Base-by-base conservation (phyloP, 2,329 filamentous ascomycete genomes). In the Ascochyta clinopodiicola region DNA sequence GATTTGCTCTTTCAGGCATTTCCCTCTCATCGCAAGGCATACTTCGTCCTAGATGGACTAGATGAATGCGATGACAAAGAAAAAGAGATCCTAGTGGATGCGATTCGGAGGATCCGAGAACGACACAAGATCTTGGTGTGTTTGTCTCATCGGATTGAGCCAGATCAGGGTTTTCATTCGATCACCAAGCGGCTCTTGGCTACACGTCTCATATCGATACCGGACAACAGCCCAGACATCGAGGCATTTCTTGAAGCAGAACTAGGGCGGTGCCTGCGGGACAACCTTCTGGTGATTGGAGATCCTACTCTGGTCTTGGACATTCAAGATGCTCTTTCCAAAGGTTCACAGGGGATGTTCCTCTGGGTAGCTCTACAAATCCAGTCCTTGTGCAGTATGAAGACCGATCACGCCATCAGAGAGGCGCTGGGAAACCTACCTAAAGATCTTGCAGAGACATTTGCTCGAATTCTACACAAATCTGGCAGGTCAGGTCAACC, bases 31-130 rank as follows among this genome's bases (percentile, higher is more conserved):
- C 2, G 24, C n/a, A 61, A 62, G 61, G 60, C 59, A 4, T 77
- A 73, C 51, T 51, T 76, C 25, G 59, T 77, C 7, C 29, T 77
- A 13, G 72, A 77, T 31, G 75, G 75, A 9, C 35, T 77, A 10
- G 69, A 77, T 57, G 66, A 75, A 50, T 76, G 71, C 56, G 46
- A 61, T 7, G 21, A 53, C n/a, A 13, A 32, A 7, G 60, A 62
- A 6, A 56, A 46, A 51, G 44, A 60, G 3, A 50, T 19, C 8
- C n/a, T 70, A 1, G 46, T 66, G 22, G n/a, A 55, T 32, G 54
- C 56, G 45, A 4, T 74, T 2, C 49, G 27, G 38, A 38, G 56
- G 19, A 60, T 74, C 9, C 68, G 74, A 54, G 15, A 58, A 2
- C 53, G n/a, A 34, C 37, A 63, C 13, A 44, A 51, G 17, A 25